Base-by-base conservation (phyloP, 2,329 filamentous ascomycete species). In the Atkinsonella hypoxylon region DNA sequence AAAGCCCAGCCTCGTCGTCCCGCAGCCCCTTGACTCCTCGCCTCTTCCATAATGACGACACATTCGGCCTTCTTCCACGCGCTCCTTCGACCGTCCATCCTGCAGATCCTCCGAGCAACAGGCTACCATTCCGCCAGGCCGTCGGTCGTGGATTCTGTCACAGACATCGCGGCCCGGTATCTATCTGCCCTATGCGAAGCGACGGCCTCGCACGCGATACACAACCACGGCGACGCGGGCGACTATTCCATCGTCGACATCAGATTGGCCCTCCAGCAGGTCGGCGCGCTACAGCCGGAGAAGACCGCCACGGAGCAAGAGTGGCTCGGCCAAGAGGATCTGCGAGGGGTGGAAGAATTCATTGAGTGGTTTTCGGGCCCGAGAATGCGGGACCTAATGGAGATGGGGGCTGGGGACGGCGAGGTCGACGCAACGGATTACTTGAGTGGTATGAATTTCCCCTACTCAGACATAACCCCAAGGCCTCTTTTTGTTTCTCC, bases 41-140 rank as follows among this genome's bases (percentile, higher is more conserved):
- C 17, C 17, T 18, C 38, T n/a, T 52, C 6, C 52, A 65, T 52
- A 43, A 77, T 76, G 73, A 67, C 68, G 59, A 69, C 68, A 54
- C 72, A 70, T 3, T 66, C 70, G 10, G 66, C 72, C n/a, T 67
- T 78, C 51, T 78, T 74, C 70, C 84, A 88, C 67, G 84, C 87
- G 54, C 83, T 95, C 56, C 77, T 97, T 51, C 88, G 89, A 41
- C 91, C 91, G 2, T 83, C 84, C 45, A 81, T 96, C 54, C 81
- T 97, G 52, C 89, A 96, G 68, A 91, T 95, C 61, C 81, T 97
- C 48, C 89, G 91, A 62, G 88, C 90, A 31, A 85, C 89, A 22
- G 91, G 91, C 64, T 97, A 94, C 70, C 87, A 94, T 65, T 77
- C 84, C 41, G 87, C 89, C 47, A 82, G 82, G 50, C 83, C 88